Conservation (phyloP, 371 early-diverging fungal genomes). For the Quaeritorhiza haematococci region DNA sequence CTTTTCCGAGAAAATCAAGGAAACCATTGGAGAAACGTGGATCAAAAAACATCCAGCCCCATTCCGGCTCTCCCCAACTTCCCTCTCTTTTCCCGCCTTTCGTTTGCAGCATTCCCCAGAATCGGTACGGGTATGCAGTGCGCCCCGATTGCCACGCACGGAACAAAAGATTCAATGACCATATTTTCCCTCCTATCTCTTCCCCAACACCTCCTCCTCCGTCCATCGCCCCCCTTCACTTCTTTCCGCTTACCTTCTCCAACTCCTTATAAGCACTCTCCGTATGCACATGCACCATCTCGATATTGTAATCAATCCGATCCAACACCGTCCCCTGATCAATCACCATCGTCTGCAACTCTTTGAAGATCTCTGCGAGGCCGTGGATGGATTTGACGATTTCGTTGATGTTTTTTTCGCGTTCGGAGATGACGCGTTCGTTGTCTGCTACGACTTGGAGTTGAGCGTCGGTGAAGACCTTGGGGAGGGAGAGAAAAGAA, state of each 20-base stretch:
- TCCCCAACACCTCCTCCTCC: no score
- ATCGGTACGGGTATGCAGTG: no score
- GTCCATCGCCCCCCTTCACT: background rate
- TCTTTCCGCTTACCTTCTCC: conserved; percentile 53
- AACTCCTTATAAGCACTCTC: conserved; percentile 82
- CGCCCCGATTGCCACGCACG: no score
- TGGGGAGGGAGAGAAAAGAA: background rate
- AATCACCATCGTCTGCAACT: conserved; percentile 89
- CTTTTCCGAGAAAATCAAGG: no score
- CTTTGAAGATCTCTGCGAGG: conserved; percentile 86
- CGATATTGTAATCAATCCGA: conserved; percentile 95
- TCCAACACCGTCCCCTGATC: conserved; percentile 96
- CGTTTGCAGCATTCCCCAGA: no score
- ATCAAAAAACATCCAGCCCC: no score
- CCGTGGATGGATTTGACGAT: conserved; percentile 89
- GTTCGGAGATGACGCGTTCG: conserved; percentile 65
- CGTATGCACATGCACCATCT: conserved; percentile 71
- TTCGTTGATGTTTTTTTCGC: conserved; percentile 87
- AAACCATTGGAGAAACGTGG: no score
- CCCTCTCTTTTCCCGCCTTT: no score
- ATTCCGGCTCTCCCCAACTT: no score
- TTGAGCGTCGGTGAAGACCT: conserved; percentile 85
- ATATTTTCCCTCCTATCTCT: no score
- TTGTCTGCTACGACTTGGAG: conserved; percentile 65
- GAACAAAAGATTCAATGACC: no score